These are phyloP conservation scores for Diaporthe citrichinensis DNA, from an alignment of 2,329 filamentous ascomycete genomes.

Conservation along the genomic window DNA sequence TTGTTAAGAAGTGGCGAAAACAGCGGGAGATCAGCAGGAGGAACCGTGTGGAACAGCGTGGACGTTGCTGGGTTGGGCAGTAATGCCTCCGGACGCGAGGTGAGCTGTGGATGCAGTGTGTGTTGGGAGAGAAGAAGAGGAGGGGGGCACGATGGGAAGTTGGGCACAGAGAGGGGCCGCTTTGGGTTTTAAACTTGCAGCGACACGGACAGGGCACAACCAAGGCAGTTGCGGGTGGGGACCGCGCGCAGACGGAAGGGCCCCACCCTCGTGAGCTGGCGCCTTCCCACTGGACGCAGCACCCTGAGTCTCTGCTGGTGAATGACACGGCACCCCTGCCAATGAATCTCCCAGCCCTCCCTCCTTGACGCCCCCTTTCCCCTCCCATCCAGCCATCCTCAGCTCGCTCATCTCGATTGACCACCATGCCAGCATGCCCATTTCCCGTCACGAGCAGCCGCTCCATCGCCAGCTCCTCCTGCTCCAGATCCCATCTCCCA, in stretches of 20 bases:
- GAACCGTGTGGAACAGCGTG: conserved; percentile 37
- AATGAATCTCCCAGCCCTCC: conserved; percentile 31
- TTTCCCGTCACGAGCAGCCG: conserved; percentile 35
- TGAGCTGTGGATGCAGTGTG: conserved; percentile 16
- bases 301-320: not conserved
- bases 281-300: conserved; percentile 32
- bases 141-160: conserved; percentile 34
- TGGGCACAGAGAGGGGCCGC: conserved; percentile 41
- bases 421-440: not conserved
- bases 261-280: conserved; percentile 40
- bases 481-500: conserved; percentile 10
- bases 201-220: conserved; percentile 32
- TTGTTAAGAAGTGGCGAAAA: conserved; percentile 41
- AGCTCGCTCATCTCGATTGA: conserved; percentile 32
- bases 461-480: conserved; percentile 18
- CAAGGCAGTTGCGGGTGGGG: conserved; percentile 29
- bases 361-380: conserved; percentile 11
- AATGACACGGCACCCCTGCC: conserved; percentile 34
- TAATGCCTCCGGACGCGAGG: conserved; percentile 37
- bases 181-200: conserved; percentile 44
- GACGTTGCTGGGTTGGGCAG: conserved; percentile 38
- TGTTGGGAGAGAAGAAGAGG: conserved; percentile 23
- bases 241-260: not conserved
- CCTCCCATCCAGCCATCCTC: conserved; percentile 24
- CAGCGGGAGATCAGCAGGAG: conserved; percentile 42